Evolutionary conservation across 306 rosid genomes (phyloP), one percentile per base, ranked within the genome.

Genomic region (Rubus idaeus): DNA sequence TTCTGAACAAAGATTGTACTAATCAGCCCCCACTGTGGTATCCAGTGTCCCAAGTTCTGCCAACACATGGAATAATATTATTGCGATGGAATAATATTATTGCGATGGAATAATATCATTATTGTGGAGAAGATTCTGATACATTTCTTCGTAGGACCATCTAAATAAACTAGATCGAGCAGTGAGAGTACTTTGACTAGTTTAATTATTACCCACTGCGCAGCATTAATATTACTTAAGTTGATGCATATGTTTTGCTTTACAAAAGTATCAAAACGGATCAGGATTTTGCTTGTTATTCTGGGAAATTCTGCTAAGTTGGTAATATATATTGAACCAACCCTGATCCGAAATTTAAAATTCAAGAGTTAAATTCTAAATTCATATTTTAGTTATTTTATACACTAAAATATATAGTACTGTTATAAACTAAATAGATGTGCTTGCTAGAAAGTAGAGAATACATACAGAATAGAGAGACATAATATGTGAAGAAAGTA

Each of bases 31-130:
- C 87, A 86, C 87, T 62, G 41, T 58, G 79, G 83, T 77, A 79
- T 74, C 86, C 88, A 68, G 41, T 89, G 96, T 87, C 90, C 87
- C 88, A 81, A 51, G 45, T 79, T 81, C 90, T 51, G 61, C 96
- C 88, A 87, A 81, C 96, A 89, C 75, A 69, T 65, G 74, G 90
- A 89, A 91, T 87, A 83, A 82, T 76, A 70, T 83, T 81, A 87
- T 86, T 84, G 89, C 68, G 75, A 37, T 64, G 47, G 67, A 61
- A 64, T 87, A 83, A 82, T 76, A 70, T 83, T 81, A 87, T 86
- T 84, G 89, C 68, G 75, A 37, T 64, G 47, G 67, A 61, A 64
- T 88, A 86, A 88, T 84, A 81, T 77, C 74, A 70, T 78, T 79
- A 86, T 85, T 82, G 90, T 73, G 74, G 82, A 53, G 77, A 74